Evolutionary conservation across 192 early-diverging fungal species (phyloP), one percentile per base, ranked within the genome.

Genomic region (Oehlia diaphana): DNA sequence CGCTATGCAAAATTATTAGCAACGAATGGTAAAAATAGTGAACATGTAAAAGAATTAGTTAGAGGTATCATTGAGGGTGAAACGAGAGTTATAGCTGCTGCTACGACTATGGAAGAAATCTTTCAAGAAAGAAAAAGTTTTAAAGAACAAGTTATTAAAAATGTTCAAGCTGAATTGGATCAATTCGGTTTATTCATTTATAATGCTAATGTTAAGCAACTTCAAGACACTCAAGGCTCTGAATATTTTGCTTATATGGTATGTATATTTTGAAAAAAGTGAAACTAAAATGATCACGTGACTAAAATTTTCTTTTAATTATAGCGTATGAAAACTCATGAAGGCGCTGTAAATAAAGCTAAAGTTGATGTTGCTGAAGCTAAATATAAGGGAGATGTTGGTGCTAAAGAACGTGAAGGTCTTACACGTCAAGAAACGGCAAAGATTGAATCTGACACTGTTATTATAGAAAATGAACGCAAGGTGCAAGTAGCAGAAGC

Each of bases 281-380:
- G 31, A 26, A 26, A 31, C 0, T 31, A 31, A 31, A 31, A 4
- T n/a, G 9, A 47, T 65, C 62, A 65, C 79, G 37, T 69, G 58
- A 35, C 8, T 23, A 21, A 31, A 64, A 23, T 9, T 76, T 16
- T 26, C 26, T 8, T 35, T 14, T 76, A 12, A 37, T 42, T 35
- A 4, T 63, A 39, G 33, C 39, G 39, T 61, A 75, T 75, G 78
- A 53, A 53, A 28, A 44, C 80, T 21, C 87, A 86, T 49, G 84
- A 89, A 74, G 88, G 85, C 49, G 88, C 88, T 31, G 83, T 87
- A 53, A 89, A 89, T 74, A 89, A 89, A 77, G 88, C 88, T 68
- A 89, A 89, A 66, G 81, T 89, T 53, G 88, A 89, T 82, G 89
- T 89, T 12, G 88, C 88, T 19, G 82, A 87, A 35, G 88, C 88